phyloP scores from a whole-genome alignment of 192 early-diverging fungal species.

The Diversispora eburnea region DNA sequence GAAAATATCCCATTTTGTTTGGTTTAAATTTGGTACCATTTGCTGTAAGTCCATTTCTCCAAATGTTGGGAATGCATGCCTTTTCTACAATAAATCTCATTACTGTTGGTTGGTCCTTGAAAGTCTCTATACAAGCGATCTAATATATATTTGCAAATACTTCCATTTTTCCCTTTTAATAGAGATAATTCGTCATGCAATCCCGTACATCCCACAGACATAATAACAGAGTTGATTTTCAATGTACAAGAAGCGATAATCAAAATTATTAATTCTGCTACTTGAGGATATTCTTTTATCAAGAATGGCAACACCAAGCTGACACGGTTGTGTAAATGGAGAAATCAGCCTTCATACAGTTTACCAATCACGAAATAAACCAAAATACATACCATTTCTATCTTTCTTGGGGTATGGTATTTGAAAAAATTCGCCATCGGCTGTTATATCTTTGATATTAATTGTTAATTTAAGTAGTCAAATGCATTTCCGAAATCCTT shows the following conservation, averaged over 20 bases:
- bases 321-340: too few relatives aligned
- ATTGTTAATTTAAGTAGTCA: conserved; percentile 8
- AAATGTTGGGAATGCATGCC: conserved; percentile 10
- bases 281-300: too few relatives aligned
- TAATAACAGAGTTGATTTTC: not conserved
- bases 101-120: not conserved
- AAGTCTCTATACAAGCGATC: not conserved
- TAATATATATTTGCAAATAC: not conserved
- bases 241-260: conserved; percentile 22
- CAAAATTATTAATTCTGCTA: not conserved
- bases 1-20: not conserved
- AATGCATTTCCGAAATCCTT: conserved; percentile 12
- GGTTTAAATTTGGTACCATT: not conserved
- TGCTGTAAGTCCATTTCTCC: not conserved
- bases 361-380: not conserved
- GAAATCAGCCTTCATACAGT: not conserved
- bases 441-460: not conserved
- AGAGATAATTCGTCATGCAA: not conserved
- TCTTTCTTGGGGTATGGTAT: conserved; percentile 7
- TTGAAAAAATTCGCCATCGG: conserved; percentile 5
- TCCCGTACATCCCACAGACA: conserved; percentile 11
- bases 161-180: not conserved
- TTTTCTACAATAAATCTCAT: conserved; percentile 7
- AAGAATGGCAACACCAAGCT: too few relatives aligned
- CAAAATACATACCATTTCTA: conserved; percentile 1